Evolutionary conservation across 163 green algal species (phyloP).

Genomic region (Chlorella variabilis): DNA sequence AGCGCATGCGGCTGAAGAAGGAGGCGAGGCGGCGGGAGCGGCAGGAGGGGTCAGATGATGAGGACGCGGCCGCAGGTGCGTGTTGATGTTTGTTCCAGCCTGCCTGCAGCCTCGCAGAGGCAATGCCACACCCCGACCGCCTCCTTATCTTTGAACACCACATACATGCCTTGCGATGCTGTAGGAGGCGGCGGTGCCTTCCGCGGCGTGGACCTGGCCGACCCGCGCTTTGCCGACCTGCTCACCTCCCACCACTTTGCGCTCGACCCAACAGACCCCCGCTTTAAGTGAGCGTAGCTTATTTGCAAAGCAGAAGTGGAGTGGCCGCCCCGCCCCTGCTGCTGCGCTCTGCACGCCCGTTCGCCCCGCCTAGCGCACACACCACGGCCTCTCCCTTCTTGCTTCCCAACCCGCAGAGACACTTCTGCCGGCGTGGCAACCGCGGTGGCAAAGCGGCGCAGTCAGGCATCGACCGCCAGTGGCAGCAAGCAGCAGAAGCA

Average conservation of each 20-base stretch:
- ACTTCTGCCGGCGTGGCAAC: constrained; percentile 16
- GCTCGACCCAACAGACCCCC: constrained; percentile 93
- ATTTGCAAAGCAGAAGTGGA: too few relatives aligned
- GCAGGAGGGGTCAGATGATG: constrained; percentile 59
- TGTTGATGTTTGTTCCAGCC: too few relatives aligned
- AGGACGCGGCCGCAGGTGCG: constrained; percentile 47
- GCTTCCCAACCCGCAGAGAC: constrained; percentile 13
- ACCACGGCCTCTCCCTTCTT: too few relatives aligned
- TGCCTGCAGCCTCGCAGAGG: too few relatives aligned
- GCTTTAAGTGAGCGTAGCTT: constrained; percentile 65
- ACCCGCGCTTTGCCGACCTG: constrained; percentile 84
- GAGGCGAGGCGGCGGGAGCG: constrained; percentile 48
- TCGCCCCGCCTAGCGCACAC: too few relatives aligned
- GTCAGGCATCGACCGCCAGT: not conserved
- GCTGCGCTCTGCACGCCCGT: not conserved
- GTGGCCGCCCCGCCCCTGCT: too few relatives aligned
- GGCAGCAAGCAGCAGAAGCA: constrained; percentile 34
- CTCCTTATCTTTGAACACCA: not conserved
- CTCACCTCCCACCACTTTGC: constrained; percentile 79
- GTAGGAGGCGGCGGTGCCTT: constrained; percentile 19
- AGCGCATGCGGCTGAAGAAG: constrained; percentile 57
- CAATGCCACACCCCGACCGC: not conserved
- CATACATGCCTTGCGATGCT: not conserved
- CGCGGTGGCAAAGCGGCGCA: constrained; percentile 29
- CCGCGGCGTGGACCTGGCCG: constrained; percentile 61